A percentile compares a stretch with the other conserved stretches of the same genome.
phyloP scores from a whole-genome alignment of 208 protist genomes.

The Crithidia fasciculata region DNA sequence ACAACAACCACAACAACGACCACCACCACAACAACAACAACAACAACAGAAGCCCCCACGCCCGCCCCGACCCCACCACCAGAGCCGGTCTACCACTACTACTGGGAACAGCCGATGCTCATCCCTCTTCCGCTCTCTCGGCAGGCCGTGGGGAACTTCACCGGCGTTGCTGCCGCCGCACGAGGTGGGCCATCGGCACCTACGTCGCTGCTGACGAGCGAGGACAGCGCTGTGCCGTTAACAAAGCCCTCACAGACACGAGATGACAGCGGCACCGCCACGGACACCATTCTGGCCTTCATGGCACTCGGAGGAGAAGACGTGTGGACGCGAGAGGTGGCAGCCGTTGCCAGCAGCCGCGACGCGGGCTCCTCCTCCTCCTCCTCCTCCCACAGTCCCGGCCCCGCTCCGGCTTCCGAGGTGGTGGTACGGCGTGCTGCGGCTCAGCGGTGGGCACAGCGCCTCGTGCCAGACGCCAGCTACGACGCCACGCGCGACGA shows the following conservation, averaged over 20 bases:
- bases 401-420: background rate
- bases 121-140: conserved; percentile 19
- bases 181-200: too few species aligned
- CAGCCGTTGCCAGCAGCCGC: too few species aligned
- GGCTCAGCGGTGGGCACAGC: conserved; percentile 30
- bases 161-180: background rate
- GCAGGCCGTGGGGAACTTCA: background rate
- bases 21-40: background rate
- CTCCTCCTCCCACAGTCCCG: background rate
- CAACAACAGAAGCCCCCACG: background rate
- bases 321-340: conserved; percentile 19
- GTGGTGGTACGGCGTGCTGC: conserved; percentile 9
- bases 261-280: background rate
- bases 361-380: background rate
- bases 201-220: too few species aligned
- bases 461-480: conserved; percentile 14
- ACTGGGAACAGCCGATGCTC: conserved; percentile 30
- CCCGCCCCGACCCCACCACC: conserved; percentile 9
- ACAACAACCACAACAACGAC: background rate
- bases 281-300: conserved; percentile 25
- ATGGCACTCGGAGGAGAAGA: conserved; percentile 34
- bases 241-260: too few species aligned
- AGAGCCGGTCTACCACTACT: conserved; percentile 23
- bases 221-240: too few species aligned
- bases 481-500: conserved; percentile 24